Base-by-base conservation (phyloP, 1,284 basidiomycete species). In the Amylostereum areolatum region DNA sequence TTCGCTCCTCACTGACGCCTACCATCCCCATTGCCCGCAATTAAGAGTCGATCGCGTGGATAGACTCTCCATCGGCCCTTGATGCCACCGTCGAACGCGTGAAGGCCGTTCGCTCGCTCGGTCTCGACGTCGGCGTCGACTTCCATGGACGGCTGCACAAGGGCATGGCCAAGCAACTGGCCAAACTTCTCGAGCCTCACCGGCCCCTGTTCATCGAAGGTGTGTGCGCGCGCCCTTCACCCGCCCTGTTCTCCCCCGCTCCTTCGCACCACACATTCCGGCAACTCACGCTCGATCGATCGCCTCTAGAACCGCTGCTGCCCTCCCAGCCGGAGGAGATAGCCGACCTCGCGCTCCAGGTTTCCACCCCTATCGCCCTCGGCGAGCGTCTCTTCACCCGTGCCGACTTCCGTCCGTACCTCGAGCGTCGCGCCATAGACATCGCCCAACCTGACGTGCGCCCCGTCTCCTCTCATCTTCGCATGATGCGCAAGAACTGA, bases 101-200 rank as follows among this genome's bases (percentile, higher is more conserved):
- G n/a, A 73, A 75, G 48, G 74, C 79, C 40, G 78, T 89, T 47
- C 77, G 77, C 56, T 71, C 75, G 2, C 64, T 84, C 6, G 85
- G 83, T 11, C 62, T 89, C 45, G 85, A 89, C 57, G 85, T 85
- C 6, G 77, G 75, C 7, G 63, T 82, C 18, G 79, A 81, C 54
- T 83, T 83, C 60, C 80, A 80, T 53, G 80, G 81, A 27, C 70
- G 82, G 12, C 70, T 89, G 27, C 85, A 89, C 63, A 85, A 85
- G 57, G 75, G 80, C 5, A 85, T 89, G 77, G 84, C 85, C n/a
- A 88, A 83, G 61, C 86, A 88, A 61, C 75, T 90, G 9, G 85
- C 81, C 3, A 76, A 74, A 51, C 65, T 79, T 3, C 73, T 90
- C 4, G 85, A 87, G 55, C 80, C 80, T 5, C 72, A 82, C 48